Evolutionary conservation across 164 flowering plant genomes (phyloP).

Genomic region (Tetrastigma voinierianum): DNA sequence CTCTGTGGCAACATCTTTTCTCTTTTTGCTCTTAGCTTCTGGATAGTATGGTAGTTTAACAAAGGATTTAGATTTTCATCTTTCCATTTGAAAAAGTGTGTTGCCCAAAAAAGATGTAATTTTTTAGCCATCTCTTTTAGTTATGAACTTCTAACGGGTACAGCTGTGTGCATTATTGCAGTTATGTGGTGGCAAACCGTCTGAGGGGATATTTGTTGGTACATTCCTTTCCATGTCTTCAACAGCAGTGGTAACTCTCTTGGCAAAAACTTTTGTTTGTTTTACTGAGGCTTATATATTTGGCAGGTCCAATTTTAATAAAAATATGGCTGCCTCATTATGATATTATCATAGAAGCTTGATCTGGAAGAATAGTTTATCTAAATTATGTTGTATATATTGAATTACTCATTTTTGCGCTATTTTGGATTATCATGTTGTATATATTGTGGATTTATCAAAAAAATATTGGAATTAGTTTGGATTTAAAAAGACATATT

Average conservation of each 20-base stretch:
- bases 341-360: neutral
- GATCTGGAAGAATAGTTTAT: neutral
- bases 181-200: conserved; percentile 92
- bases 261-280: neutral
- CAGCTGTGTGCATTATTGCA: conserved; percentile 39
- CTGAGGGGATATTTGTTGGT: conserved; percentile 97
- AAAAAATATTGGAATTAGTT: too few relatives aligned
- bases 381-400: neutral
- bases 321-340: neutral
- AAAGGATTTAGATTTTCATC: too few relatives aligned
- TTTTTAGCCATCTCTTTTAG: neutral
- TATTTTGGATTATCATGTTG: too few relatives aligned
- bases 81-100: neutral
- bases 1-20: too few relatives aligned
- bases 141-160: conserved; percentile 14
- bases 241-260: conserved; percentile 85
- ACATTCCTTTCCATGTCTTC: conserved; percentile 95
- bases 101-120: neutral
- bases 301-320: neutral
- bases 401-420: neutral
- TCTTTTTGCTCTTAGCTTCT: too few relatives aligned
- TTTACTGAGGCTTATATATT: neutral
- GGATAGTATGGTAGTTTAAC: too few relatives aligned
- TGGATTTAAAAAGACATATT: too few relatives aligned
- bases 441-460: too few relatives aligned